These are phyloP conservation scores for Salvia miltiorrhiza DNA, from an alignment of 257 asterid species.

Conservation along the genomic window DNA sequence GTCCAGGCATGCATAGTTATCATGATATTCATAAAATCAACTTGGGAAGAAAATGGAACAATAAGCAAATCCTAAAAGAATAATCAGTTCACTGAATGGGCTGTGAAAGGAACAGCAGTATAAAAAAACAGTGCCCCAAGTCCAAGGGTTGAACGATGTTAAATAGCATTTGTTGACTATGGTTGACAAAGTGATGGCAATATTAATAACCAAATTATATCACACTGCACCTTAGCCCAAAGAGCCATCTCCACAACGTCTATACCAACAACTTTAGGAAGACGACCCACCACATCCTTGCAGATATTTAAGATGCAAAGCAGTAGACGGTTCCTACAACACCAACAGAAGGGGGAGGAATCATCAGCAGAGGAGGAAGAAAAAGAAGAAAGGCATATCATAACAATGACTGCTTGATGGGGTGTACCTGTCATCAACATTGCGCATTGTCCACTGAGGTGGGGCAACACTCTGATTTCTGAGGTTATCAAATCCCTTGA, in stretches of 20 bases:
- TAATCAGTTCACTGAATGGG: not conserved
- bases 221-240: conserved; percentile 86
- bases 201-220: conserved; percentile 18
- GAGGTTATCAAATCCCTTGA: conserved; percentile 95
- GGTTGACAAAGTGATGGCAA: conserved; percentile 17
- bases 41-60: conserved; percentile 7
- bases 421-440: conserved; percentile 84
- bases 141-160: conserved; percentile 1
- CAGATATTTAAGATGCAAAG: conserved; percentile 79
- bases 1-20: conserved; percentile 3
- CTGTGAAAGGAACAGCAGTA: conserved; percentile 4
- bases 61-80: not conserved
- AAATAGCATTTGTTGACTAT: conserved; percentile 7
- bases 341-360: not conserved
- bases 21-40: not conserved
- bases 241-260: conserved; percentile 99
- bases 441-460: conserved; percentile 99
- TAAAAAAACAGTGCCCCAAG: not conserved
- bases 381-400: conserved; percentile 5
- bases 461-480: conserved; percentile 96
- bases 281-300: conserved; percentile 87
- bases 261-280: conserved; percentile 94
- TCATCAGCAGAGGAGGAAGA: conserved; percentile 16
- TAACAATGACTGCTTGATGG: conserved; percentile 10
- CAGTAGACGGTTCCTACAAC: conserved; percentile 75